These are phyloP conservation scores for Trichaptum fuscoviolaceum DNA, from an alignment of 768 basidiomycete genomes.

Conservation along the genomic window DNA sequence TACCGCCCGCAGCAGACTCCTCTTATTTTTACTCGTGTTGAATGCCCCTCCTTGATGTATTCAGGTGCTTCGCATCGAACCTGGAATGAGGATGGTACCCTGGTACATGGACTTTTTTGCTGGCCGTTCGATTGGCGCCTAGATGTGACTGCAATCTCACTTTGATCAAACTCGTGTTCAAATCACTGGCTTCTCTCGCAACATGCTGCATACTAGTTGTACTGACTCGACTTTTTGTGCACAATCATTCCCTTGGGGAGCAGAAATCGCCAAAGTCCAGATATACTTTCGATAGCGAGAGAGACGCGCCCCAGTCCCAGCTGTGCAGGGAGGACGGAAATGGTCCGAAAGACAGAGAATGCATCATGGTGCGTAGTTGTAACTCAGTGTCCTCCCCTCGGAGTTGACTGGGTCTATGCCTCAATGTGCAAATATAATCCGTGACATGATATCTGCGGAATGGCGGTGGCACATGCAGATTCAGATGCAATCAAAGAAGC, in stretches of 20 bases:
- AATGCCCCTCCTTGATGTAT: background rate
- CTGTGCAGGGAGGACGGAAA: conserved; percentile 44
- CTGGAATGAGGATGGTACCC: background rate
- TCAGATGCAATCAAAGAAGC: conserved; percentile 53
- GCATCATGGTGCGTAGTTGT: conserved; percentile 43
- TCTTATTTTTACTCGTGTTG: background rate
- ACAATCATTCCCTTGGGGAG: background rate
- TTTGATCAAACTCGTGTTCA: background rate
- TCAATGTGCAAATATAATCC: background rate
- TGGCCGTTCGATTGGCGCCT: background rate
- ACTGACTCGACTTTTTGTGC: background rate
- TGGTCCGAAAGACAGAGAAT: conserved; percentile 38
- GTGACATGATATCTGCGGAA: background rate
- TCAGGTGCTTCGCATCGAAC: background rate
- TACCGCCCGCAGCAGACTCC: background rate
- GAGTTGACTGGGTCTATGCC: background rate
- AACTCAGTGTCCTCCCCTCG: background rate
- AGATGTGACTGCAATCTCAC: background rate
- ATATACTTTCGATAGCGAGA: conserved; percentile 62
- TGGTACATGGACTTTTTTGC: background rate
- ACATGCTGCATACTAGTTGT: background rate
- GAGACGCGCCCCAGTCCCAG: conserved; percentile 50
- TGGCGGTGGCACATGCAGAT: conserved; percentile 32
- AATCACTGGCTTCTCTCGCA: background rate
- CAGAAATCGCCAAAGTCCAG: conserved; percentile 44